Percentiles rank a stretch among this genome's conserved stretches.
Evolutionary conservation across 208 protist species (phyloP).

Genomic region (Acanthamoeba triangularis): DNA sequence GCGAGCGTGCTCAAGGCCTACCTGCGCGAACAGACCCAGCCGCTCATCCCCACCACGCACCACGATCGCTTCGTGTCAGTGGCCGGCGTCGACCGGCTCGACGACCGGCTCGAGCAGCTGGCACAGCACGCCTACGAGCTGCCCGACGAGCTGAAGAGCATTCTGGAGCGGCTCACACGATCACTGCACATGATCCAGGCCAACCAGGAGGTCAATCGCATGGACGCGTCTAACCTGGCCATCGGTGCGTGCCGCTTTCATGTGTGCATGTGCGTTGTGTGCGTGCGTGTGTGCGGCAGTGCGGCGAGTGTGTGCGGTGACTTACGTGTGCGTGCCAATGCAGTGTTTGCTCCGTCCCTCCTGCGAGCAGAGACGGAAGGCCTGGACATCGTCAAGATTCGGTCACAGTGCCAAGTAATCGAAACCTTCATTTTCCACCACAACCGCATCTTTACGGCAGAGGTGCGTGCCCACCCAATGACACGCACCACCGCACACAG

Average conservation of each 20-base stretch:
- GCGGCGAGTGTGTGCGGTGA: background rate
- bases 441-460: background rate
- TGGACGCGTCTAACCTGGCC: constrained; percentile 34
- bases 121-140: background rate
- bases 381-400: constrained; percentile 26
- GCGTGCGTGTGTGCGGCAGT: background rate
- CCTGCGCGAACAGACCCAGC: constrained; percentile 32
- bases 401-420: constrained; percentile 3
- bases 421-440: constrained; percentile 32
- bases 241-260: background rate
- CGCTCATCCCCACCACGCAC: constrained; percentile 21
- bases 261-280: background rate
- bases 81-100: background rate
- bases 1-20: constrained; percentile 58
- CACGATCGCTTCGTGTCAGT: constrained; percentile 10
- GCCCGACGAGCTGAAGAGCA: background rate
- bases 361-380: constrained; percentile 35
- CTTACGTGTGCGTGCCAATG: background rate
- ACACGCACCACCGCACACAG: background rate
- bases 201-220: background rate
- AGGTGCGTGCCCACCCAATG: background rate
- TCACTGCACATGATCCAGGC: constrained; percentile 4
- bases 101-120: background rate
- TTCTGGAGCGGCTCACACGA: background rate
- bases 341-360: constrained; percentile 27